Evolutionary conservation across 169 alveolate genomes (phyloP).

Genomic region (Sarcocystis neurona): DNA sequence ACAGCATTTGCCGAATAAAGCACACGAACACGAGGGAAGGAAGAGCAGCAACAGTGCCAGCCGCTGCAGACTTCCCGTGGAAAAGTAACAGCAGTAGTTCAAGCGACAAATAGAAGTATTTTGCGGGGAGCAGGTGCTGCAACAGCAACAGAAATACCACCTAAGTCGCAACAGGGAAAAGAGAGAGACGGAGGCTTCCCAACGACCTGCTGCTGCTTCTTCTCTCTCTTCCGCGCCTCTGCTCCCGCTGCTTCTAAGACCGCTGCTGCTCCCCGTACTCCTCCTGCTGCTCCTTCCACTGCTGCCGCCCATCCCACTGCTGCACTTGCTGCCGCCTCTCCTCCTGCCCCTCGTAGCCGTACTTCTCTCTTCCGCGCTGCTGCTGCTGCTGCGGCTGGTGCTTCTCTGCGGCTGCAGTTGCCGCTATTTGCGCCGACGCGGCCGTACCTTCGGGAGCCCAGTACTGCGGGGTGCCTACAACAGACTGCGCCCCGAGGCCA

Average conservation of each 20-base stretch:
- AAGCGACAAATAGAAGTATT: too few species aligned
- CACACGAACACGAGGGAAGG: too few species aligned
- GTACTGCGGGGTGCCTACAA: constrained; percentile 77
- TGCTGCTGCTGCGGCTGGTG: background rate
- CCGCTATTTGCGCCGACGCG: background rate
- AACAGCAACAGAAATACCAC: too few species aligned
- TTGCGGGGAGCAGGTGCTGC: too few species aligned
- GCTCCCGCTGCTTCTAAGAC: background rate
- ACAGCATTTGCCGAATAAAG: too few species aligned
- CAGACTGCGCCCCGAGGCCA: constrained; percentile 66
- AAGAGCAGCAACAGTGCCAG: too few species aligned
- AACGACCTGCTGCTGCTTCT: background rate
- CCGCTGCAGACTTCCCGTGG: too few species aligned
- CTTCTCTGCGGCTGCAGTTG: background rate
- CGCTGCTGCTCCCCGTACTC: background rate
- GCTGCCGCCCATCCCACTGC: background rate
- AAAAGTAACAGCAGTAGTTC: too few species aligned
- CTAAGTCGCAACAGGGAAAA: too few species aligned
- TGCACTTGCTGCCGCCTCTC: background rate
- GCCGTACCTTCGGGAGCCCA: constrained; percentile 57
- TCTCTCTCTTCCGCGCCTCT: background rate
- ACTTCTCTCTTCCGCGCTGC: background rate
- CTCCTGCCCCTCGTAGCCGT: background rate
- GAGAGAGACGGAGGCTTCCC: too few species aligned
- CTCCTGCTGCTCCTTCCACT: background rate